phyloP scores from a whole-genome alignment of 805 yeast genomes.

The Kodamaea fukazawae region DNA sequence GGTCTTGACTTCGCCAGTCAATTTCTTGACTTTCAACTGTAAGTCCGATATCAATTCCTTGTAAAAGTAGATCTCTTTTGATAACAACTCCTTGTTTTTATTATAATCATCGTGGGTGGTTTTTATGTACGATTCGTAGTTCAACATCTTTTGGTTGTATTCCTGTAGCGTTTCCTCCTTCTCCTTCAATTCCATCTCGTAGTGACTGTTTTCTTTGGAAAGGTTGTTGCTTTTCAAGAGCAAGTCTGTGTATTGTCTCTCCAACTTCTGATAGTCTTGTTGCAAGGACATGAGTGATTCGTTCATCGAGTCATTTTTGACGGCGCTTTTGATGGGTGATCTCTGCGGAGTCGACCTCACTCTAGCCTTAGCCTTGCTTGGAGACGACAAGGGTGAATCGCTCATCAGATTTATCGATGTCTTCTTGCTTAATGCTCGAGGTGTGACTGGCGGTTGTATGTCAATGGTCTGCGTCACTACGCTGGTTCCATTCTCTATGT shows the following conservation, averaged over 20 bases:
- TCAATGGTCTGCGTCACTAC: conserved; percentile 11
- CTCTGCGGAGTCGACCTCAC: conserved; percentile 1
- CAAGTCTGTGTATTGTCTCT: conserved; percentile 31
- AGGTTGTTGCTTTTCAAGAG: conserved; percentile 25
- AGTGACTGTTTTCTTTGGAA: conserved; percentile 25
- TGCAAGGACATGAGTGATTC: conserved; percentile 9
- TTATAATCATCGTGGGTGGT: conserved; percentile 27
- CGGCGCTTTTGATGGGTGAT: not conserved
- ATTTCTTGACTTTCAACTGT: conserved; percentile 22
- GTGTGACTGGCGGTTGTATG: not conserved
- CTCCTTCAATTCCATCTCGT: conserved; percentile 29
- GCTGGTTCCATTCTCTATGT: conserved; percentile 14
- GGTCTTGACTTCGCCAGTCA: conserved; percentile 18
- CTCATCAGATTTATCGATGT: conserved; percentile 11
- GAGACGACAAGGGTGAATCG: conserved; percentile 1
- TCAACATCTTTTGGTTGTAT: conserved; percentile 23
- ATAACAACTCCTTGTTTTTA: conserved; percentile 26
- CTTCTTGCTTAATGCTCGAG: conserved; percentile 7
- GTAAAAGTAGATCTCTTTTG: conserved; percentile 30
- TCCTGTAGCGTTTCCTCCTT: conserved; percentile 26
- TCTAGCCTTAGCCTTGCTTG: conserved; percentile 2
- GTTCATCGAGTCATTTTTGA: not conserved
- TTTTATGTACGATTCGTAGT: conserved; percentile 28
- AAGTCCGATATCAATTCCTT: conserved; percentile 33
- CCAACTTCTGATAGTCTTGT: conserved; percentile 14